Percentiles rank a stretch among this genome's conserved stretches.
These are phyloP conservation scores for Colletotrichum brevisporum DNA, from an alignment of 2,329 filamentous ascomycete genomes.

Conservation along the genomic window DNA sequence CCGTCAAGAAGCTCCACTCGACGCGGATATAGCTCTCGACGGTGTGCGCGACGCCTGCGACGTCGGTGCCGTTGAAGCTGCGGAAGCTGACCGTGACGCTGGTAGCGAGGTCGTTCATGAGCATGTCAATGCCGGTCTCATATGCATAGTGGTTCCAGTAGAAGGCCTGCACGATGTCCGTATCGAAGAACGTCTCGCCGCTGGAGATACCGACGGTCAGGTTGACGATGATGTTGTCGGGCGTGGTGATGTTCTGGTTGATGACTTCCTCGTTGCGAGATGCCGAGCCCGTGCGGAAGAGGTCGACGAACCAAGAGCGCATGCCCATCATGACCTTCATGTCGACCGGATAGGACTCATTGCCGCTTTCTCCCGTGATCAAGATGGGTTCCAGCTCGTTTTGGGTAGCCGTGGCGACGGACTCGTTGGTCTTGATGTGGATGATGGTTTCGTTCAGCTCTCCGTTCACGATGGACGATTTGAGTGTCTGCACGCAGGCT, in stretches of 20 bases:
- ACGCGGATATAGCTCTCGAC: conserved; percentile 51
- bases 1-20: conserved; percentile 52
- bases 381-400: conserved; percentile 42
- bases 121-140: conserved; percentile 49
- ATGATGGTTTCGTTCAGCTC: conserved; percentile 46
- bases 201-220: conserved; percentile 51
- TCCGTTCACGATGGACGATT: conserved; percentile 46
- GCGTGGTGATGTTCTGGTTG: conserved; percentile 46
- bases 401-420: conserved; percentile 42
- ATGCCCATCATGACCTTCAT: conserved; percentile 49
- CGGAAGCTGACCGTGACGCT: conserved; percentile 54
- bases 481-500: conserved; percentile 49
- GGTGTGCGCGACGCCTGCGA: conserved; percentile 48
- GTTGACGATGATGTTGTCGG: conserved; percentile 48
- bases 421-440: conserved; percentile 43
- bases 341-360: conserved; percentile 44
- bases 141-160: conserved; percentile 58
- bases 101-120: conserved; percentile 52
- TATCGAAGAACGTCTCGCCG: conserved; percentile 51
- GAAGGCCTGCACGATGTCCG: conserved; percentile 55
- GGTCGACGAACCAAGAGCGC: conserved; percentile 49
- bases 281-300: conserved; percentile 49
- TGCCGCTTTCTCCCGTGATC: conserved; percentile 34
- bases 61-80: conserved; percentile 45
- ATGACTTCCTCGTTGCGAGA: conserved; percentile 44